Evolutionary conservation across 768 basidiomycete genomes (phyloP).

Genomic region (Hygrophorus pudorinus): DNA sequence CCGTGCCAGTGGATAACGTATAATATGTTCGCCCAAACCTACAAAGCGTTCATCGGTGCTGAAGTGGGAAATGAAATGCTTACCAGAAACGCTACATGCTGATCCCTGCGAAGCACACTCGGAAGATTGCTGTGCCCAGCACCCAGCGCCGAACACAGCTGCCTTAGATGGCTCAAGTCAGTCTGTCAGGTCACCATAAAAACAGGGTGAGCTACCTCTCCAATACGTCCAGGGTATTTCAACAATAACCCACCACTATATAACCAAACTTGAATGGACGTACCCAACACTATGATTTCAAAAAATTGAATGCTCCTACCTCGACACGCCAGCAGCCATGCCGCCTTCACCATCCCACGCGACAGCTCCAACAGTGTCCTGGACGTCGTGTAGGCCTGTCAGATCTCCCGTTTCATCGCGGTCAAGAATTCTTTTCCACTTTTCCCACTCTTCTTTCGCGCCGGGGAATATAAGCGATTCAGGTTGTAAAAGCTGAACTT

Average conservation of each 20-base stretch:
- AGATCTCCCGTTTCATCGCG: slow-evolving; percentile 2
- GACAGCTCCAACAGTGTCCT: slow-evolving; percentile 82
- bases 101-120: slow-evolving; percentile 22
- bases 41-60: slow-evolving; percentile 3
- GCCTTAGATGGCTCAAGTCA: slow-evolving; percentile 34
- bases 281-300: background rate
- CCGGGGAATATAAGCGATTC: slow-evolving; percentile 39
- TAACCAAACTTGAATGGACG: background rate
- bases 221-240: slow-evolving; percentile 64
- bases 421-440: slow-evolving; percentile 45
- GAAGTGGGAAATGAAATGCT: slow-evolving; percentile 3
- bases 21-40: slow-evolving; percentile 70
- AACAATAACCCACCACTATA: slow-evolving; percentile 73
- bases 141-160: slow-evolving; percentile 63
- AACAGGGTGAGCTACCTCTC: slow-evolving; percentile 41
- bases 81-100: slow-evolving; percentile 68
- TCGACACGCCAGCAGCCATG: slow-evolving; percentile 68
- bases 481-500: slow-evolving; percentile 26
- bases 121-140: slow-evolving; percentile 47
- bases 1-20: slow-evolving; percentile 45
- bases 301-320: slow-evolving; percentile 25
- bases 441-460: slow-evolving; percentile 45
- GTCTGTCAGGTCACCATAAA: background rate
- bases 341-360: slow-evolving; percentile 35
- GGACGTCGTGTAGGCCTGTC: slow-evolving; percentile 27